Percentiles rank a stretch among this genome's conserved stretches.
Evolutionary conservation across 306 rosid genomes (phyloP).

Genomic region (Echinosophora koreensis): DNA sequence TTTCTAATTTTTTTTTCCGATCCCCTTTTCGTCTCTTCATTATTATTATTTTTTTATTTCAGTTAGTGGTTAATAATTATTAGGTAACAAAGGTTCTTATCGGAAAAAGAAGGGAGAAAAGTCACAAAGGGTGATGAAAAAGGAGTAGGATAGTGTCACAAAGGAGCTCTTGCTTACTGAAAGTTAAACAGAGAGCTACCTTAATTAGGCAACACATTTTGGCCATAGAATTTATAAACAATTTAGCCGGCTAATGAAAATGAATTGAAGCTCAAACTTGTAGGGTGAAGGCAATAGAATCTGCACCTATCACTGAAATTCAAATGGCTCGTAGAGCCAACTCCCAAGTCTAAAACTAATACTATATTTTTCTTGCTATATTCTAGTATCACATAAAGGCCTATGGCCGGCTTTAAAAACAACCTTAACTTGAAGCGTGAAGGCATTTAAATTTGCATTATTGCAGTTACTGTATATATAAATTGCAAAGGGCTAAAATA

Average conservation of each 20-base stretch:
- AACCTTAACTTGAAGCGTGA: slow-evolving; percentile 32
- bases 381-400: neutral
- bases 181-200: slow-evolving; percentile 5
- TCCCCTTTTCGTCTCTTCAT: neutral
- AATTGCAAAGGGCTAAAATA: slow-evolving; percentile 22
- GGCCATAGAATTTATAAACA: slow-evolving; percentile 3
- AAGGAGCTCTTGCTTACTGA: neutral
- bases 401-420: slow-evolving; percentile 37
- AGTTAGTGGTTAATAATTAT: slow-evolving; percentile 34
- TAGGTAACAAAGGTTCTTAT: slow-evolving; percentile 36
- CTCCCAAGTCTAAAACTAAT: slow-evolving; percentile 7
- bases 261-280: slow-evolving; percentile 36
- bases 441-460: slow-evolving; percentile 26
- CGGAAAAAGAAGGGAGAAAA: slow-evolving; percentile 7
- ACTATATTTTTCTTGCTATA: neutral
- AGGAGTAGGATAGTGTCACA: slow-evolving; percentile 15
- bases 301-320: slow-evolving; percentile 23
- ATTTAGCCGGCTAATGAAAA: slow-evolving; percentile 42
- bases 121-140: slow-evolving; percentile 25
- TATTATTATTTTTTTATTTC: neutral
- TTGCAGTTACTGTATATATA: neutral
- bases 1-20: neutral
- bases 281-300: slow-evolving; percentile 31
- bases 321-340: slow-evolving; percentile 39
- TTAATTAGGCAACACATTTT: slow-evolving; percentile 32